Conservation (phyloP, 2,329 filamentous ascomycete species). For the Colletotrichum karsti region DNA sequence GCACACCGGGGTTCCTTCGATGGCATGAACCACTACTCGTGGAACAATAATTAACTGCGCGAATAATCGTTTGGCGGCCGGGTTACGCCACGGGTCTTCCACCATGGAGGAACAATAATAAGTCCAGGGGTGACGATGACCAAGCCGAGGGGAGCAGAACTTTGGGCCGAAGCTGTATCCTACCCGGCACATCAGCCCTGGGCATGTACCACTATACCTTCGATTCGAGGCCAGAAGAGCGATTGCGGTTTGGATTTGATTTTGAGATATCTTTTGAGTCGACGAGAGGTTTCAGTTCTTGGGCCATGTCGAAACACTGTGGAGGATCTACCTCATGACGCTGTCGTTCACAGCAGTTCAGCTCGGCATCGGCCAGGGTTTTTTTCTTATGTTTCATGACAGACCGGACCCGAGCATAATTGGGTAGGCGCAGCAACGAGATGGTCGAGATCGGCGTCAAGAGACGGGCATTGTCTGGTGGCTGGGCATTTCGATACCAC, state of each 20-base stretch:
- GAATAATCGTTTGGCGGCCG: slow-evolving; percentile 1
- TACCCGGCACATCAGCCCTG: neutral
- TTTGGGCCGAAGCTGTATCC: slow-evolving; percentile 2
- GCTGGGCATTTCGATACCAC: slow-evolving; percentile 29
- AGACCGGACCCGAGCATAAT: slow-evolving; percentile 20
- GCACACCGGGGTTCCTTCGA: slow-evolving; percentile 54
- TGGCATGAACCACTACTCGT: slow-evolving; percentile 64
- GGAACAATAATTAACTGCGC: slow-evolving; percentile 55
- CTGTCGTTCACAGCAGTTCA: neutral
- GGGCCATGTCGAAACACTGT: neutral
- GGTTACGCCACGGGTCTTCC: slow-evolving; percentile 1
- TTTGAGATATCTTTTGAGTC: neutral
- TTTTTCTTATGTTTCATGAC: slow-evolving; percentile 22
- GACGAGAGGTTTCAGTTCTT: slow-evolving; percentile 14
- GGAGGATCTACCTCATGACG: neutral
- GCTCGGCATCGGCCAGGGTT: neutral
- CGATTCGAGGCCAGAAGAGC: slow-evolving; percentile 16
- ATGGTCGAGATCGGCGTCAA: slow-evolving; percentile 50
- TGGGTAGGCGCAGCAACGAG: slow-evolving; percentile 67
- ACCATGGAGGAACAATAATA: slow-evolving; percentile 5
- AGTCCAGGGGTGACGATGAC: neutral
- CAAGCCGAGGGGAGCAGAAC: neutral
- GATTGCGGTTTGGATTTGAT: slow-evolving; percentile 17
- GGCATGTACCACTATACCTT: slow-evolving; percentile 21
- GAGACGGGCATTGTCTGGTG: slow-evolving; percentile 34